Percentiles rank a stretch among this genome's conserved stretches.
phyloP scores from a whole-genome alignment of 2,329 filamentous ascomycete genomes.

The Exophiala sideris region DNA sequence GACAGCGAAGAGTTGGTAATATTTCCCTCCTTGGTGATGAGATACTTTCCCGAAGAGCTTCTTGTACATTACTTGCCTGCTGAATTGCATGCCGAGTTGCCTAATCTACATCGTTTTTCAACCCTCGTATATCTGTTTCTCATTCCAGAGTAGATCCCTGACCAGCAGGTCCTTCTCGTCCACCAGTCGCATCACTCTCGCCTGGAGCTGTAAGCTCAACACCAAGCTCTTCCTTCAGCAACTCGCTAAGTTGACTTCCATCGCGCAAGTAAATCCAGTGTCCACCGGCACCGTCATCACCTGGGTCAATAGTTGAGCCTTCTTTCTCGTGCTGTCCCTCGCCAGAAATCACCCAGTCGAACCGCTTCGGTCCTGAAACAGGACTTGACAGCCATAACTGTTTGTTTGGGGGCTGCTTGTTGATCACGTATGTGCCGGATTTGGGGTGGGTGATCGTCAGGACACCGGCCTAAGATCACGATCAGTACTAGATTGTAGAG shows the following conservation, averaged over 20 bases:
- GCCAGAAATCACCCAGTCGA: slow-evolving; percentile 74
- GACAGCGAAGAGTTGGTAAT: neutral
- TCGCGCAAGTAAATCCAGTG: slow-evolving; percentile 89
- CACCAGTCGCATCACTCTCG: slow-evolving; percentile 10
- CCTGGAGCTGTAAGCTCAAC: slow-evolving; percentile 51
- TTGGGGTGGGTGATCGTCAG: slow-evolving; percentile 69
- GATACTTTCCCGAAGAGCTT: neutral
- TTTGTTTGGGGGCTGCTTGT: slow-evolving; percentile 97
- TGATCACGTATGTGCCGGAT: slow-evolving; percentile 80
- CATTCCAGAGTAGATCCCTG: slow-evolving; percentile 6
- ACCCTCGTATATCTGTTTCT: neutral
- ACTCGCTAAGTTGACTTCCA: slow-evolving; percentile 67
- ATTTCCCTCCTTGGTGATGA: neutral
- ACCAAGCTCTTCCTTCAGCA: slow-evolving; percentile 73
- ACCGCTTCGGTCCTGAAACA: slow-evolving; percentile 86
- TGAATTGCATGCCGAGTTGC: neutral
- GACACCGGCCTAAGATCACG: slow-evolving; percentile 67
- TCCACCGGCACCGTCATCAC: slow-evolving; percentile 46
- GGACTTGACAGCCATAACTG: slow-evolving; percentile 96
- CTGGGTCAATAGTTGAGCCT: slow-evolving; percentile 54
- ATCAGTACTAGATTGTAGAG: neutral
- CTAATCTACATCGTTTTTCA: no score
- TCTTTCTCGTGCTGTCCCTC: slow-evolving; percentile 77
- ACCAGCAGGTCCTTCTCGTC: slow-evolving; percentile 18
- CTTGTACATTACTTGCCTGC: neutral